These are phyloP conservation scores for Solanum hybrid DNA, from an alignment of 305 asterid genomes.

Conservation along the genomic window DNA sequence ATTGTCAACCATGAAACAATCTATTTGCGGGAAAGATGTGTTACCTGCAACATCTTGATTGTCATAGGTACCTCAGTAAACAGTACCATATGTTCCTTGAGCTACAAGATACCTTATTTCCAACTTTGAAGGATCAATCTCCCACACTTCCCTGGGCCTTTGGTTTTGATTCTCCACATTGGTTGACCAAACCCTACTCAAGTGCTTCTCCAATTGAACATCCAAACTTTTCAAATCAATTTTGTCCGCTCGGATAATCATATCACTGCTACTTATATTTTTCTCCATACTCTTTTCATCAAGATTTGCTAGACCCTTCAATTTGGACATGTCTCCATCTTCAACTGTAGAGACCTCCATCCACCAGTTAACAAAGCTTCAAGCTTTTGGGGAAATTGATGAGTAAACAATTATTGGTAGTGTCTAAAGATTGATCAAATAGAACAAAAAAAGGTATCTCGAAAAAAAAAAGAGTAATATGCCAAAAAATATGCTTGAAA, in stretches of 20 bases:
- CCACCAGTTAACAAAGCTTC: background rate
- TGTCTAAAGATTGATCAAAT: background rate
- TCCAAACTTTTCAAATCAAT: conserved; percentile 69
- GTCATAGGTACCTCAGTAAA: conserved; percentile 69
- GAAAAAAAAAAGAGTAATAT: background rate
- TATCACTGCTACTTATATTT: conserved; percentile 30
- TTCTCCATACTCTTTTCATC: background rate
- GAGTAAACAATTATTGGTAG: background rate
- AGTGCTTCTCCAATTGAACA: conserved; percentile 77
- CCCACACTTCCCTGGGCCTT: conserved; percentile 69
- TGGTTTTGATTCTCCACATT: conserved; percentile 24
- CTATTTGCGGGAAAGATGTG: background rate
- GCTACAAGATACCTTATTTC: conserved; percentile 79
- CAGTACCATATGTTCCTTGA: conserved; percentile 81
- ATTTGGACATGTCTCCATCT: background rate
- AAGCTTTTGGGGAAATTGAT: background rate
- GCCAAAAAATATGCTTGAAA: background rate
- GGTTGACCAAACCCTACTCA: conserved; percentile 69
- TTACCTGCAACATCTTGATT: conserved; percentile 81
- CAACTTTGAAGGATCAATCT: conserved; percentile 61
- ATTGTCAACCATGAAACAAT: background rate
- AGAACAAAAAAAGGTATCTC: background rate
- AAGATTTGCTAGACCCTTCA: background rate
- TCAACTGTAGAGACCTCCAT: background rate
- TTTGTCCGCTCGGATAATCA: conserved; percentile 77